Evolutionary conservation across 306 rosid genomes (phyloP).

Genomic region (Vigna unguiculata): DNA sequence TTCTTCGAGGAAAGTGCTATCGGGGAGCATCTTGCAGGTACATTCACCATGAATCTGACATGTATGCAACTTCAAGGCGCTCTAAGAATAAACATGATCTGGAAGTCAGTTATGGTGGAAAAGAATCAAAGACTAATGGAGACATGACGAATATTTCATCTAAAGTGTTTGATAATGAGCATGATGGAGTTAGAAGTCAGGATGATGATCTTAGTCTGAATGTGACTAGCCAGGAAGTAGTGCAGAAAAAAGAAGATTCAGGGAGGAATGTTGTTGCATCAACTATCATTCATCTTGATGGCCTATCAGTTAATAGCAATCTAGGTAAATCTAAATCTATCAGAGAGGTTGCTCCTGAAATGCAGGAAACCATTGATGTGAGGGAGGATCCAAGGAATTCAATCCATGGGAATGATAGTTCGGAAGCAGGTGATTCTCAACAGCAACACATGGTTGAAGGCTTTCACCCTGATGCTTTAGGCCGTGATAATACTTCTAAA

Average conservation of each 20-base stretch:
- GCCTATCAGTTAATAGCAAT: constrained; percentile 47
- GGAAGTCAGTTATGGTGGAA: constrained; percentile 52
- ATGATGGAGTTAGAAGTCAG: constrained; percentile 54
- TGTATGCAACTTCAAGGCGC: constrained; percentile 66
- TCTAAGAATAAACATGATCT: constrained; percentile 60
- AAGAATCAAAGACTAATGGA: constrained; percentile 51
- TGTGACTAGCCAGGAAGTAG: constrained; percentile 49
- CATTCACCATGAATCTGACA: constrained; percentile 71
- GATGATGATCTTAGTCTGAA: constrained; percentile 51
- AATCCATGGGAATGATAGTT: constrained; percentile 45
- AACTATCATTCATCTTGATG: constrained; percentile 36
- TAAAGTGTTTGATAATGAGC: constrained; percentile 51
- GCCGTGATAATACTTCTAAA: constrained; percentile 47
- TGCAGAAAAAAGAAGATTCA: constrained; percentile 53
- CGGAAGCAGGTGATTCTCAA: constrained; percentile 45
- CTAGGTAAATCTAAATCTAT: constrained; percentile 48
- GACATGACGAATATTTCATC: constrained; percentile 43
- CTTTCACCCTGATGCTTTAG: constrained; percentile 46
- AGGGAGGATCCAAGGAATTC: constrained; percentile 45
- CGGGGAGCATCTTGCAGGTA: constrained; percentile 88
- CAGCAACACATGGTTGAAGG: constrained; percentile 50
- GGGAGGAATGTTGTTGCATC: constrained; percentile 40
- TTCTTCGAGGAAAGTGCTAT: constrained; percentile 76
- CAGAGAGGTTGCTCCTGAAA: constrained; percentile 47
- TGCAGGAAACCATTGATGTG: constrained; percentile 44